phyloP scores from a whole-genome alignment of 352 stramenopile genomes.

The Chloridella minuta region DNA sequence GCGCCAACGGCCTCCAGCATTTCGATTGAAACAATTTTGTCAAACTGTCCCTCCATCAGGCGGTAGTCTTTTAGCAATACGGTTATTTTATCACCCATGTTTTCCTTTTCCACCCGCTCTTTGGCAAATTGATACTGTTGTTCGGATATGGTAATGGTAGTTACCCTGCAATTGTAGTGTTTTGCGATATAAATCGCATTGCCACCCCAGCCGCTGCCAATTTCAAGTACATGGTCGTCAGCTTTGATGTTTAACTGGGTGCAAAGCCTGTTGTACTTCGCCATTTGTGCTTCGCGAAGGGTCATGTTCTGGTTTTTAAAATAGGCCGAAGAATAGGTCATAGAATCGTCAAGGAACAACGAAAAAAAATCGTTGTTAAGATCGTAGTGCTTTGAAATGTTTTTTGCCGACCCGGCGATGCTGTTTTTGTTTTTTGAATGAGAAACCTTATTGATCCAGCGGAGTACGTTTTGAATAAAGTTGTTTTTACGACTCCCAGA shows the following conservation, averaged over 20 bases:
- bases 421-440: constrained; percentile 18
- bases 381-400: constrained; percentile 20
- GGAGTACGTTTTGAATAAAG: too few species aligned
- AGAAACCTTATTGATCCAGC: too few species aligned
- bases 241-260: constrained; percentile 43
- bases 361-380: constrained; percentile 21
- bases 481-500: too few species aligned
- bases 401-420: constrained; percentile 15
- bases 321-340: constrained; percentile 17
- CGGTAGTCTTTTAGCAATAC: constrained; percentile 45
- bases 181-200: constrained; percentile 44
- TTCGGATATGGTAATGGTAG: constrained; percentile 49
- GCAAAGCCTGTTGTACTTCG: constrained; percentile 44
- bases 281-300: constrained; percentile 36
- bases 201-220: constrained; percentile 43
- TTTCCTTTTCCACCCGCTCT: constrained; percentile 33
- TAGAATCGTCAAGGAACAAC: constrained; percentile 18
- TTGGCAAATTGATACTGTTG: constrained; percentile 45
- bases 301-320: constrained; percentile 19
- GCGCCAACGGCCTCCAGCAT: constrained; percentile 49
- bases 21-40: constrained; percentile 46
- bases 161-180: constrained; percentile 43
- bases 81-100: constrained; percentile 38
- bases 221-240: constrained; percentile 42
- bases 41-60: constrained; percentile 42